A percentile compares a stretch with the other conserved stretches of the same genome.
phyloP scores from a whole-genome alignment of 345 rosid genomes.

The Excoecaria cochinchinensis region DNA sequence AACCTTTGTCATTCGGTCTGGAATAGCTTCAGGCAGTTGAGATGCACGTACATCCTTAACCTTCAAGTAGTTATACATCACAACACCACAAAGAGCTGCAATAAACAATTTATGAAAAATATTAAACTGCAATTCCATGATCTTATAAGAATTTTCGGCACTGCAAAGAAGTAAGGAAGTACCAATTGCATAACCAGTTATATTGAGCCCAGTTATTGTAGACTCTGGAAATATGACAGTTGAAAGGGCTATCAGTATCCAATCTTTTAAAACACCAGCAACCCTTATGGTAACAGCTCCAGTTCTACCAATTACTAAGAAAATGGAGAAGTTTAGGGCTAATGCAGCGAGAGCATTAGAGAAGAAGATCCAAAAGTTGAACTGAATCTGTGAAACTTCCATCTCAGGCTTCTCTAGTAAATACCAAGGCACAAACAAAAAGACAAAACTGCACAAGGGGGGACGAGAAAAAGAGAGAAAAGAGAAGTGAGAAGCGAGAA shows the following conservation, averaged over 20 bases:
- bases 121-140: neutral
- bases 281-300: constrained; percentile 94
- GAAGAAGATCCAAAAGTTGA: constrained; percentile 96
- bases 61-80: constrained; percentile 89
- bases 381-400: constrained; percentile 80
- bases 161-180: constrained; percentile 18
- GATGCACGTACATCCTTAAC: constrained; percentile 72
- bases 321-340: constrained; percentile 86
- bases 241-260: constrained; percentile 96
- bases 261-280: constrained; percentile 95
- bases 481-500: constrained; percentile 15
- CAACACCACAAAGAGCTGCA: constrained; percentile 91
- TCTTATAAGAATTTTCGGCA: neutral
- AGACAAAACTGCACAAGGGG: constrained; percentile 70
- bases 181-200: constrained; percentile 94
- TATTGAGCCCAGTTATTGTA: constrained; percentile 85
- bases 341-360: constrained; percentile 92
- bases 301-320: constrained; percentile 91
- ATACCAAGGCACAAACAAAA: constrained; percentile 90
- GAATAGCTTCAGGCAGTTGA: constrained; percentile 64
- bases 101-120: neutral
- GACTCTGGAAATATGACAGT: constrained; percentile 91
- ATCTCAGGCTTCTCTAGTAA: constrained; percentile 79
- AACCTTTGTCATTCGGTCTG: constrained; percentile 86
- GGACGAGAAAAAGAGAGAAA: neutral